phyloP scores from a whole-genome alignment of 306 rosid genomes.

The Potentilla sterilis region DNA sequence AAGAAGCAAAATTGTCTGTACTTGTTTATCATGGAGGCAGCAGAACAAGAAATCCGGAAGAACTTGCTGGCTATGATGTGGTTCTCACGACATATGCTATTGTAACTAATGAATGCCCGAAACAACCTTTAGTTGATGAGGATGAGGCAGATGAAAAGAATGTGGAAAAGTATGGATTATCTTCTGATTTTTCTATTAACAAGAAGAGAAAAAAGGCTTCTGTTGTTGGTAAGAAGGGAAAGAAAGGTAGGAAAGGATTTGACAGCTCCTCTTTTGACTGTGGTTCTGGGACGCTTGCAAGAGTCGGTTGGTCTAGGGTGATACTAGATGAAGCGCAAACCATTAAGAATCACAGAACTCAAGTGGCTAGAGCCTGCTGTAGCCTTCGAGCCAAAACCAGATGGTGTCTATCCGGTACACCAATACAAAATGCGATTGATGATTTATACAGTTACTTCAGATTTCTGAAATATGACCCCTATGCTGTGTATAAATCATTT shows the following conservation, averaged over 20 bases:
- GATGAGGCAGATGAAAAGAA: slow-evolving; percentile 73
- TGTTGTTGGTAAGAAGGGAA: slow-evolving; percentile 54
- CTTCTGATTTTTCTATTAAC: slow-evolving; percentile 54
- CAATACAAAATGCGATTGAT: slow-evolving; percentile 89
- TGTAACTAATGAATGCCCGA: slow-evolving; percentile 92
- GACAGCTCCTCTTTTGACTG: slow-evolving; percentile 53
- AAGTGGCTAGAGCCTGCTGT: slow-evolving; percentile 98
- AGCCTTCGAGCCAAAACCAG: slow-evolving; percentile 95
- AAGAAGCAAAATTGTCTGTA: slow-evolving; percentile 61
- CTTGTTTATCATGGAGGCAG: slow-evolving; percentile 85
- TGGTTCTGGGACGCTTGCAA: slow-evolving; percentile 78
- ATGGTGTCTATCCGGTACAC: slow-evolving; percentile 99
- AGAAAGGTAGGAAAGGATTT: slow-evolving; percentile 67
- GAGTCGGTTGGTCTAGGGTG: slow-evolving; percentile 92
- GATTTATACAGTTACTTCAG: slow-evolving; percentile 96
- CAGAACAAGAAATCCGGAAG: slow-evolving; percentile 83
- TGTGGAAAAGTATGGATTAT: slow-evolving; percentile 63
- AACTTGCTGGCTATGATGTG: slow-evolving; percentile 78
- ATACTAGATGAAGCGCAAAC: slow-evolving; percentile 98
- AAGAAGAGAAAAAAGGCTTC: slow-evolving; percentile 70
- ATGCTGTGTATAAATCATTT: slow-evolving; percentile 84
- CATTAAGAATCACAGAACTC: slow-evolving; percentile 98
- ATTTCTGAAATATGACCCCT: slow-evolving; percentile 93
- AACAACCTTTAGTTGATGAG: slow-evolving; percentile 80
- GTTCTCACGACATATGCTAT: slow-evolving; percentile 90